Conservation (phyloP, 305 asterid species). For the Ilex paraguariensis region DNA sequence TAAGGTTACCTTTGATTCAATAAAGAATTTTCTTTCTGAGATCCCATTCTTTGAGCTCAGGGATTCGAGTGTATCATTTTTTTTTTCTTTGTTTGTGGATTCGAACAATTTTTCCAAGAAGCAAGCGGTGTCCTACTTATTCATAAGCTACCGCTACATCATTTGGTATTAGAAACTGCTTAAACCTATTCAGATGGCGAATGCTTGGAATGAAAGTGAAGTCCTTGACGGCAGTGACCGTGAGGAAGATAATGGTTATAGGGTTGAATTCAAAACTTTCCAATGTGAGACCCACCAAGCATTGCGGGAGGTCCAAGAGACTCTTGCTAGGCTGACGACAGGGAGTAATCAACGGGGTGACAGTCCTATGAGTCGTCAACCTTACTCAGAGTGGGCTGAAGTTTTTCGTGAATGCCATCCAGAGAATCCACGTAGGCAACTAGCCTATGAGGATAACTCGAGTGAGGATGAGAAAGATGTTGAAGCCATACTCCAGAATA, state of each 20-base stretch:
- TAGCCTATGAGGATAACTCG: background rate
- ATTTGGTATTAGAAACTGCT: background rate
- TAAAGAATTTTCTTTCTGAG: too few relatives aligned
- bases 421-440: background rate
- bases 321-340: background rate
- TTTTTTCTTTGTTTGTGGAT: background rate
- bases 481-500: too few relatives aligned
- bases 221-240: background rate
- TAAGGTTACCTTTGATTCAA: too few relatives aligned
- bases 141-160: background rate
- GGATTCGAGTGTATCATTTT: background rate
- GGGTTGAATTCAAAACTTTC: background rate
- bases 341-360: background rate
- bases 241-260: background rate
- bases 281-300: background rate
- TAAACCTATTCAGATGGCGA: background rate
- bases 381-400: background rate
- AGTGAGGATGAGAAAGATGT: background rate
- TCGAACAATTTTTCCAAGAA: background rate
- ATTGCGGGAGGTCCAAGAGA: background rate
- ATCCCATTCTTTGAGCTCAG: too few relatives aligned
- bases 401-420: background rate
- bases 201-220: background rate
- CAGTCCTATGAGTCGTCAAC: background rate
- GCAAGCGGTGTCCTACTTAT: too few relatives aligned